These are phyloP conservation scores for Paracoccidioides lutzii DNA, from an alignment of 2,329 filamentous ascomycete species.

Conservation along the genomic window DNA sequence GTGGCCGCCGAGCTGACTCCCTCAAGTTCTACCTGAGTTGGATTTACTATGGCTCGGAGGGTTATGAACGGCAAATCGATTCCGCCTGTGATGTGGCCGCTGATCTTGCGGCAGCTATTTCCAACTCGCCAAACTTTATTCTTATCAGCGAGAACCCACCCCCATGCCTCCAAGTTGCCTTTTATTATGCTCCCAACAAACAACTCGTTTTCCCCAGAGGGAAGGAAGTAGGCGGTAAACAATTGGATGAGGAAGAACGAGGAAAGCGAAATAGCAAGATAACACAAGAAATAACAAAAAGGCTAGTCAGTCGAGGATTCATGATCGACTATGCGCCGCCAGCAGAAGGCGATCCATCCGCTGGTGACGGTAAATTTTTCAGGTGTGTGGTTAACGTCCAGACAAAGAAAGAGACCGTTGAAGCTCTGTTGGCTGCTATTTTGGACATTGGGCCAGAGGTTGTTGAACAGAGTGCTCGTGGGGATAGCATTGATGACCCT, in stretches of 20 bases:
- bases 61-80: slow-evolving; percentile 59
- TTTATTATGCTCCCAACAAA: slow-evolving; percentile 62
- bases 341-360: slow-evolving; percentile 35
- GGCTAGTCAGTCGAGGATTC: slow-evolving; percentile 47
- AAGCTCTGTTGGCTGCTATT: slow-evolving; percentile 49
- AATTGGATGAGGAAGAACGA: slow-evolving; percentile 21
- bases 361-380: slow-evolving; percentile 52
- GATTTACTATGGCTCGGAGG: slow-evolving; percentile 71
- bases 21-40: slow-evolving; percentile 81
- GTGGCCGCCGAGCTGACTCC: slow-evolving; percentile 71
- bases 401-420: slow-evolving; percentile 47
- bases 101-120: slow-evolving; percentile 52
- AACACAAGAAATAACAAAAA: slow-evolving; percentile 43
- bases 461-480: slow-evolving; percentile 12
- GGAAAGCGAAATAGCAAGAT: slow-evolving; percentile 39
- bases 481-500: neutral
- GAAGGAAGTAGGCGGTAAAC: slow-evolving; percentile 14
- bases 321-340: slow-evolving; percentile 56
- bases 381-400: slow-evolving; percentile 54
- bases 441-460: slow-evolving; percentile 33
- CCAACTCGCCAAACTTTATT: slow-evolving; percentile 46
- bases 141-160: slow-evolving; percentile 65
- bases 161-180: slow-evolving; percentile 87
- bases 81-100: slow-evolving; percentile 58
- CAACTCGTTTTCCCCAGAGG: slow-evolving; percentile 29